These are phyloP conservation scores for Saccharomycopsis olivae DNA, from an alignment of 805 yeast genomes.

Conservation along the genomic window DNA sequence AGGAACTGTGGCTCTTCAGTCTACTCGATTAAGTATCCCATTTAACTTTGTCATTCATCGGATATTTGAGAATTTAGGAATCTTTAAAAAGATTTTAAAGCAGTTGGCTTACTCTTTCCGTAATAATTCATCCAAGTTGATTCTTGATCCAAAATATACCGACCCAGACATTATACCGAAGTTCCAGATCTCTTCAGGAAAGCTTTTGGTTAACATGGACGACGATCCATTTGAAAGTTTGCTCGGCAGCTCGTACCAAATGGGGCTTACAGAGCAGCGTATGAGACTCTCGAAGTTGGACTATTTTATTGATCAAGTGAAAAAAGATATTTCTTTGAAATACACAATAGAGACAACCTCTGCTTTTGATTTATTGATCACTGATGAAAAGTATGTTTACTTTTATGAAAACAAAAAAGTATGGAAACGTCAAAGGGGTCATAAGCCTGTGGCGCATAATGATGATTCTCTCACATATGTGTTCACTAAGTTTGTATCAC, in stretches of 20 bases:
- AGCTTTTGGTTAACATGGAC: conserved; percentile 57
- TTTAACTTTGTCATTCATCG: conserved; percentile 64
- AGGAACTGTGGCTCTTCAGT: conserved; percentile 27
- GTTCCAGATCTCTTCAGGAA: conserved; percentile 42
- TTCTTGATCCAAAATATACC: conserved; percentile 31
- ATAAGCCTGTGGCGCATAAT: not conserved
- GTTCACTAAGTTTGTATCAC: conserved; percentile 20
- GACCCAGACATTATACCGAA: conserved; percentile 41
- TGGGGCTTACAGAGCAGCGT: conserved; percentile 59
- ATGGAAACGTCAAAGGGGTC: too few relatives aligned
- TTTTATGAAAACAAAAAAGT: not conserved
- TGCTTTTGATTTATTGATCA: not conserved
- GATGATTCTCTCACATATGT: not conserved
- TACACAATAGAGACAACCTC: not conserved
- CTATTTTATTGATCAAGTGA: conserved; percentile 5
- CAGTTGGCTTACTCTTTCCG: conserved; percentile 46
- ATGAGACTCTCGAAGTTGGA: conserved; percentile 29
- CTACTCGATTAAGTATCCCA: conserved; percentile 52
- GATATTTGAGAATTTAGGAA: conserved; percentile 69
- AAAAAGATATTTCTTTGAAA: not conserved
- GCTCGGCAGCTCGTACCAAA: conserved; percentile 49
- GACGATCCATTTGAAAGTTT: conserved; percentile 87
- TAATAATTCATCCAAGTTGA: conserved; percentile 28
- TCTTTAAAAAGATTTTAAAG: conserved; percentile 52
- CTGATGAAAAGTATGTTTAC: not conserved